phyloP scores from a whole-genome alignment of 163 green algal species.

The Coccomyxa subellipsoidea region DNA sequence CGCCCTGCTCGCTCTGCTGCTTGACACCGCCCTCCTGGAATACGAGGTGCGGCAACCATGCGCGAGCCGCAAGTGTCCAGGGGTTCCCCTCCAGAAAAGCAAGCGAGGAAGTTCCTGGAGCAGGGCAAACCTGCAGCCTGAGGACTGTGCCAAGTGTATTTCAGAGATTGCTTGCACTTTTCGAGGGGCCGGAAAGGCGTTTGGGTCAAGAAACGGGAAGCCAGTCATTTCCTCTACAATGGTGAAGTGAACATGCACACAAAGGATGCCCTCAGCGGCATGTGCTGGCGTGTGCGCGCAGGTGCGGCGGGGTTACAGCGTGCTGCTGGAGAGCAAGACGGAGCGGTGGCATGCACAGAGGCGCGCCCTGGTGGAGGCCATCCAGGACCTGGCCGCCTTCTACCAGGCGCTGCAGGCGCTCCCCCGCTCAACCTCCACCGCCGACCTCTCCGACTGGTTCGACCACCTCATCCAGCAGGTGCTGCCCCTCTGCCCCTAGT shows the following conservation, averaged over 20 bases:
- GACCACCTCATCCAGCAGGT: constrained; percentile 18
- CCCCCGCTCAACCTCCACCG: background rate
- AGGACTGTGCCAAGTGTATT: no score
- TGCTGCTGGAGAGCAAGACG: constrained; percentile 15
- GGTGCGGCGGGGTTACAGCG: constrained; percentile 15
- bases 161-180: no score
- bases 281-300: constrained; percentile 1
- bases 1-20: constrained; percentile 15
- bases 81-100: background rate
- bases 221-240: no score
- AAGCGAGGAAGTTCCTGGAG: no score
- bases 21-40: constrained; percentile 26
- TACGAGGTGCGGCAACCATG: constrained; percentile 11
- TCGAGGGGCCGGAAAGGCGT: no score
- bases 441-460: constrained; percentile 24
- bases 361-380: background rate
- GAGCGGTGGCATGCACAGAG: constrained; percentile 17
- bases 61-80: background rate
- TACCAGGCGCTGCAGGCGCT: constrained; percentile 7
- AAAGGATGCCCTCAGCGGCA: no score
- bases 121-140: no score
- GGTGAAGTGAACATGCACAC: no score
- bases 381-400: constrained; percentile 23
- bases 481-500: background rate
- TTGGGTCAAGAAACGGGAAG: no score